A percentile compares a stretch with the other conserved stretches of the same genome.
phyloP scores from a whole-genome alignment of 129 eudicot species.

The Flaveria sonorensis region DNA sequence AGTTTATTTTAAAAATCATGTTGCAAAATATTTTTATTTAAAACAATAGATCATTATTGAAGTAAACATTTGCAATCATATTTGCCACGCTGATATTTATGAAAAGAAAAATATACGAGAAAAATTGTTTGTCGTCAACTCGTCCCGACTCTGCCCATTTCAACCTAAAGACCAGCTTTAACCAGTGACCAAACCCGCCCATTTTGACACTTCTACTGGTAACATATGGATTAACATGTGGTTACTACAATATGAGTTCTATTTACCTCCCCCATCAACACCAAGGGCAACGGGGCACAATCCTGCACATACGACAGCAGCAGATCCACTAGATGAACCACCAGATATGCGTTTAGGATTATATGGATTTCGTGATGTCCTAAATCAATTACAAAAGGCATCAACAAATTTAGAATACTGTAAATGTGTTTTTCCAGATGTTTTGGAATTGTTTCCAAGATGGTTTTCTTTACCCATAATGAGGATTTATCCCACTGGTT shows the following conservation, averaged over 20 bases:
- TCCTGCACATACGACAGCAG: constrained; percentile 94
- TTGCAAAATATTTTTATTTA: neutral
- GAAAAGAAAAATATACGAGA: no score
- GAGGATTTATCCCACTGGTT: constrained; percentile 95
- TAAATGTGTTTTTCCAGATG: neutral
- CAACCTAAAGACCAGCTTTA: neutral
- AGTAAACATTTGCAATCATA: neutral
- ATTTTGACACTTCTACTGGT: neutral
- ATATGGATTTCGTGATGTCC: constrained; percentile 83
- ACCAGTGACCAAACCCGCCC: neutral
- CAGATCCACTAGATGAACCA: constrained; percentile 99
- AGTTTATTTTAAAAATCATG: neutral
- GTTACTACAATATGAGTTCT: neutral
- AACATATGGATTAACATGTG: constrained; percentile 10
- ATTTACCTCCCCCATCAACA: constrained; percentile 97
- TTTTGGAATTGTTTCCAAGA: constrained; percentile 5
- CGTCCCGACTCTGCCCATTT: neutral
- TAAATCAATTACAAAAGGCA: constrained; percentile 20
- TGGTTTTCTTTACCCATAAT: constrained; percentile 65
- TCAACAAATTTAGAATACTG: neutral
- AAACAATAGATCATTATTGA: neutral
- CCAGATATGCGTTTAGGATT: constrained; percentile 65
- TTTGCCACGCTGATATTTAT: neutral
- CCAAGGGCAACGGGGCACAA: constrained; percentile 94
- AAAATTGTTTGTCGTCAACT: neutral